Evolutionary conservation across 139 green algal genomes (phyloP), one percentile per base, ranked within the genome.

Genomic region (Astrephomene gubernaculifera): DNA sequence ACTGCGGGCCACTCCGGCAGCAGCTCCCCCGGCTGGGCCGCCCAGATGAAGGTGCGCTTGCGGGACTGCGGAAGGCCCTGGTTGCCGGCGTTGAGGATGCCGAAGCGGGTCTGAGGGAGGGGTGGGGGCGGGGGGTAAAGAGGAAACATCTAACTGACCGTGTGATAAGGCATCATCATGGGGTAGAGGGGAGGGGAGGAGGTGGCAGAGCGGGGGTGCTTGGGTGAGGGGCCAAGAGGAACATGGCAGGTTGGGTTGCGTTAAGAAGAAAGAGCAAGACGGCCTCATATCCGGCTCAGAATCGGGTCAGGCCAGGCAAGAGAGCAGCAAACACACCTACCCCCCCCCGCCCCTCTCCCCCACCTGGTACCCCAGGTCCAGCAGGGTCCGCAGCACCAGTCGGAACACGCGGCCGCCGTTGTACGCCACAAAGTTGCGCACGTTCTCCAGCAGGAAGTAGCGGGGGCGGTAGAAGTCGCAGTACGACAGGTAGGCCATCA

Each of bases 301-400:
- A n/a, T n/a, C n/a, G n/a, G n/a, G n/a, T n/a, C n/a, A n/a, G n/a
- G n/a, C n/a, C n/a, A n/a, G n/a, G n/a, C n/a, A n/a, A n/a, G n/a
- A n/a, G n/a, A n/a, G n/a, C n/a, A n/a, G n/a, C n/a, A n/a, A n/a
- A n/a, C n/a, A n/a, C 68, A 4, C 2, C 49, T 17, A 57, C 49
- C 49, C 29, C 60, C 21, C 60, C 8, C n/a, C 9, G 27, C 2
- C 63, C 19, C 60, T 31, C 52, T 9, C n/a, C 41, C 85, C 0
- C 79, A 97, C 96, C 95, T 99, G 97, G 90, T 99, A 99, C 27
- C 97, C 97, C 95, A 99, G 98, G 41, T 98, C 97, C 72, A 99
- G 91, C 70, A 99, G 92, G 31, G 94, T 96, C 70, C 95, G 87
- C 79, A 99, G 73, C 9, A 95, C 97, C 41, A 99, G 92, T 52